These are phyloP conservation scores for Vitis labrusca DNA, from an alignment of 164 flowering plant species.

Conservation along the genomic window DNA sequence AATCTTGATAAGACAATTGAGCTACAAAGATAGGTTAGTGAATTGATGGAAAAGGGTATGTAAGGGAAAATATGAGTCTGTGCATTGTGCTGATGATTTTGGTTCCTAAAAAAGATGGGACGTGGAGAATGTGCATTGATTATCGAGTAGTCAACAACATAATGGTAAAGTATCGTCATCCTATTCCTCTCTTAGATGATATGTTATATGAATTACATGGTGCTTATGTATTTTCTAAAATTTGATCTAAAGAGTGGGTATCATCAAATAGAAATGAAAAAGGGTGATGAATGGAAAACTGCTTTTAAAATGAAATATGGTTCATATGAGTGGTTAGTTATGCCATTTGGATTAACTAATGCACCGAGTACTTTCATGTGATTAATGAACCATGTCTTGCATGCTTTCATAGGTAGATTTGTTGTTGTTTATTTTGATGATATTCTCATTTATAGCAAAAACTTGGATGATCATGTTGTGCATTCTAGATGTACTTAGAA, in stretches of 20 bases:
- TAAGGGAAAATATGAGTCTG: not conserved
- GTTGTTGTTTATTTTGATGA: not conserved
- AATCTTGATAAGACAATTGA: not conserved
- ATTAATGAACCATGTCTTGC: not conserved
- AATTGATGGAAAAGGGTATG: too few species aligned
- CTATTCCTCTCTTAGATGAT: not conserved
- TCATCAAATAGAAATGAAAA: too few species aligned
- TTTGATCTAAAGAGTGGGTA: too few species aligned
- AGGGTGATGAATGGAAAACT: too few species aligned
- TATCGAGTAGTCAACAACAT: not conserved
- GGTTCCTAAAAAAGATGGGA: not conserved
- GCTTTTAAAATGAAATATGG: not conserved
- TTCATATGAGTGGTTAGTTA: not conserved
- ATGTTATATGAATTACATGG: too few species aligned
- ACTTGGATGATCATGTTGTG: not conserved
- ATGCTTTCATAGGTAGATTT: not conserved
- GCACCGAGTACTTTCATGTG: too few species aligned
- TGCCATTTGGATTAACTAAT: too few species aligned
- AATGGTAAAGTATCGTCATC: conserved; percentile 1
- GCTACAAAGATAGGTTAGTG: too few species aligned
- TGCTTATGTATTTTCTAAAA: too few species aligned
- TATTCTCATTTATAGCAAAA: not conserved
- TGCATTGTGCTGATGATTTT: not conserved
- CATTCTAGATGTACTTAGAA: not conserved
- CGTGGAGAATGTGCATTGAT: too few species aligned